Base-by-base conservation (phyloP, 352 stramenopile species). In the Phytophthora citrophthora region DNA sequence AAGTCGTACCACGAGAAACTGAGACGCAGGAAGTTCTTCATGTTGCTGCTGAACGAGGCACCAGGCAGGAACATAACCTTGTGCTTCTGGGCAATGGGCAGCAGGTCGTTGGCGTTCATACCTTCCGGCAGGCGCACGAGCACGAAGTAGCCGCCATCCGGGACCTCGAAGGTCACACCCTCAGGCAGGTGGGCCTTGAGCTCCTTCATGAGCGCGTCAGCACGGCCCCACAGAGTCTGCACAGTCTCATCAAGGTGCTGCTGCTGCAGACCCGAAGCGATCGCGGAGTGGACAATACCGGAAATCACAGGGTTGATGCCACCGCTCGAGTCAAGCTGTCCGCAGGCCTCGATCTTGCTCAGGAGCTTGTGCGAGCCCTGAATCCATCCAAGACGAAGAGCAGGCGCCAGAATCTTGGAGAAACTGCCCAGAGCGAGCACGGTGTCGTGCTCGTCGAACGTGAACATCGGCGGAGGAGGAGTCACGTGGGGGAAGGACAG, bases 321-420 rank as follows among this genome's bases (percentile, higher is more conserved):
- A 18, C 94, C 90, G 57, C 91, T 89, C 31, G 80, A 91, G 76
- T 98, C 93, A 49, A 98, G 87, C 57, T 98, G 94, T 24, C 92
- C 94, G 70, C 89, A 90, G 39, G 80, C 76, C 45, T 76, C 73
- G 45, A 98, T 84, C 56, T 83, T 79, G 57, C 86, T 77, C 23
- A 95, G 70, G 11, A 93, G 68, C 72, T 83, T 89, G 29, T 74
- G 67, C 40, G 86, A 90, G 55, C 59, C 86, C 61, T 93, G 84
- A 59, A 95, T 89, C 84, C 78, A 98, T 13, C 95, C 95, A 26
- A 97, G 81, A 57, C 95, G 88, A 9, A 98, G 77, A 24, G 92
- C 93, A 32, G 94, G 95, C 26, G 89, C 88, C 29, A 98, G 83
- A 54, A 98, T 98, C 87, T 98, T 98, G 55, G 94, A 98, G 72